Evolutionary conservation across 108 stramenopile genomes (phyloP), one percentile per base, ranked within the genome.

Genomic region (Schizochytrium sp.): DNA sequence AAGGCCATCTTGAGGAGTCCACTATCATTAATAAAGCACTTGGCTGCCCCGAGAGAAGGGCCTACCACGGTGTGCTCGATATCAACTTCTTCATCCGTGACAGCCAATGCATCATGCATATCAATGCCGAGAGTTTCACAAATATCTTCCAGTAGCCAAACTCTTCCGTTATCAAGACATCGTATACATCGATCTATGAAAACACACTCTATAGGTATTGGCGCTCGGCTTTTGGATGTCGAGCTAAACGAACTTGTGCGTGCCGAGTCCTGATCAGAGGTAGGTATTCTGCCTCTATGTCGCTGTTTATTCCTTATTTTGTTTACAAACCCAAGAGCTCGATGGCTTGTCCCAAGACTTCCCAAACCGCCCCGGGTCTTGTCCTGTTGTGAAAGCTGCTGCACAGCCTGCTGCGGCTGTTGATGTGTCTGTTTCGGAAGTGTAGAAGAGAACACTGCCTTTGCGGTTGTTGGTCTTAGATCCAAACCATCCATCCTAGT

Each of bases 11-110:
- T 83, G 3, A 55, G 53, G 50, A 83, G 76, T 28, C 76, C 76
- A 53, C 76, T 56, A 13, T 83, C 76, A 53, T 49, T 83, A 8
- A 83, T 38, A 55, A 83, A 83, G 0, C n/a, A n/a, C 10, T 83
- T 55, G 50, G 76, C 15, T 7, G 64, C 64, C 12, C 64, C 64
- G 2, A 38, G 42, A 8, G 10, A 10, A 7, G 64, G 64, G 7
- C 64, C 64, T 0, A 69, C 64, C 7, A 28, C 64, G 10, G 55
- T 53, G 15, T 19, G 13, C 76, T 49, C 76, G 15, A 55, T 7
- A 28, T 83, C 76, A 38, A 8, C 5, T 10, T n/a, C 47, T 10
- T 83, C 15, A 0, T 49, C 28, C 15, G 55, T 7, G 12, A 83
- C 15, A 0, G 12, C 0, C 13, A 10, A 46, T 10, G 47, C 76